Evolutionary conservation across 345 rosid genomes (phyloP).

Genomic region (Kandelia obovata): DNA sequence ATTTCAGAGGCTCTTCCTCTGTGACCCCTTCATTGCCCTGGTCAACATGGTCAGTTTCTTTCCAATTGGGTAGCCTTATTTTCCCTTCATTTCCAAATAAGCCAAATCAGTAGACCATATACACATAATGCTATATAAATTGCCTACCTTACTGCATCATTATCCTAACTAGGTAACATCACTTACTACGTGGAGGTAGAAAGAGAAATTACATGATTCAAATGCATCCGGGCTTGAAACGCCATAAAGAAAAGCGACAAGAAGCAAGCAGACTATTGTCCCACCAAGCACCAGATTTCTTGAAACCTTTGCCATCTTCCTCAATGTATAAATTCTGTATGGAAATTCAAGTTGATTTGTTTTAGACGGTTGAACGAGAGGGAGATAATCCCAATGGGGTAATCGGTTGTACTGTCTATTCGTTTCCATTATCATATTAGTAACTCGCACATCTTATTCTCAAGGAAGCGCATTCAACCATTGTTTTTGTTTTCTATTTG

Average conservation of each 20-base stretch:
- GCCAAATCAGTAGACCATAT: neutral
- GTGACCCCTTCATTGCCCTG: neutral
- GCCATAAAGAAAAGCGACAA: neutral
- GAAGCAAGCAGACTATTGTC: neutral
- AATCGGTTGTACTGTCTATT: neutral
- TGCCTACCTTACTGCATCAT: neutral
- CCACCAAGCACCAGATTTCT: neutral
- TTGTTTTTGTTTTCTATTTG: neutral
- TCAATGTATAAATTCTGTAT: neutral
- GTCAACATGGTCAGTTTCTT: neutral
- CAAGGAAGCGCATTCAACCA: neutral
- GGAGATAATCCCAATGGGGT: neutral
- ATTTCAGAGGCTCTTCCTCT: neutral
- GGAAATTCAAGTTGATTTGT: neutral
- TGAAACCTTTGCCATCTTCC: neutral
- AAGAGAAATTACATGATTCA: neutral
- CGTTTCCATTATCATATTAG: neutral
- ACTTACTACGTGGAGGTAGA: neutral
- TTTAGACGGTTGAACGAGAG: neutral
- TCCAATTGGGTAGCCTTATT: neutral
- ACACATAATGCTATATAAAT: neutral
- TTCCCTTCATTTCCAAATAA: conserved; percentile 2
- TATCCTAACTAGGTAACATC: neutral
- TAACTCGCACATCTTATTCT: neutral
- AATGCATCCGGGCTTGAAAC: neutral